Evolutionary conservation across 495 filamentous ascomycete genomes (phyloP).

Genomic region (Penicillium salamii): DNA sequence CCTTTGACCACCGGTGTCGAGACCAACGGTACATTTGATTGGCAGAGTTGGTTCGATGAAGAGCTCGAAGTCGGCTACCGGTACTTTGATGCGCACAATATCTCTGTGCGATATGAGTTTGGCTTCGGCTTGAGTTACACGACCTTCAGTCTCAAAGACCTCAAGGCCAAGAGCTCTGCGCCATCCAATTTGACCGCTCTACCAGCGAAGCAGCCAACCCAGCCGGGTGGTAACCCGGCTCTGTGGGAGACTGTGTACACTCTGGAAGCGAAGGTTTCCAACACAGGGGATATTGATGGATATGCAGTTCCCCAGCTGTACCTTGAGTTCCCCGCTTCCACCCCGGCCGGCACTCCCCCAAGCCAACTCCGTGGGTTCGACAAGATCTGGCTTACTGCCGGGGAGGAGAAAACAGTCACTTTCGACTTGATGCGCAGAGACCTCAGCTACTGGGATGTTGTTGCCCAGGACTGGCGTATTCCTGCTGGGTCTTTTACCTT

Average conservation of each 20-base stretch:
- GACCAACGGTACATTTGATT: slow-evolving; percentile 29
- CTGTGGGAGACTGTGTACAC: slow-evolving; percentile 57
- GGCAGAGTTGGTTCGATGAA: slow-evolving; percentile 60
- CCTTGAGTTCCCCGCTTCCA: slow-evolving; percentile 29
- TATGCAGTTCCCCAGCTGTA: slow-evolving; percentile 65
- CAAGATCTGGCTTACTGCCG: slow-evolving; percentile 46
- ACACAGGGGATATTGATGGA: slow-evolving; percentile 50
- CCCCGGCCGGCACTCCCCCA: slow-evolving; percentile 3
- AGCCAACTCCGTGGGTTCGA: slow-evolving; percentile 56
- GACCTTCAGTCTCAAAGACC: slow-evolving; percentile 41
- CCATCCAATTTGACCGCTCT: neutral
- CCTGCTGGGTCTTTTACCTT: slow-evolving; percentile 22
- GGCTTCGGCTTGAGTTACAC: slow-evolving; percentile 39
- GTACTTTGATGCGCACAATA: slow-evolving; percentile 57
- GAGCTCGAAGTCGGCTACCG: slow-evolving; percentile 65
- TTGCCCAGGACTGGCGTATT: slow-evolving; percentile 53
- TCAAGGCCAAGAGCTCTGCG: neutral
- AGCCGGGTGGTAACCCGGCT: slow-evolving; percentile 46
- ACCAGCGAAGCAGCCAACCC: neutral
- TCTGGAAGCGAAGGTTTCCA: slow-evolving; percentile 52
- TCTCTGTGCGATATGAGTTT: slow-evolving; percentile 61
- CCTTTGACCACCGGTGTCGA: neutral
- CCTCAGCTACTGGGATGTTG: slow-evolving; percentile 63
- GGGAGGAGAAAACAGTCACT: slow-evolving; percentile 38
- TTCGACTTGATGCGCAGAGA: slow-evolving; percentile 60